A percentile compares a stretch with the other conserved stretches of the same genome.
Evolutionary conservation across 2,329 filamentous ascomycete species (phyloP).

Genomic region (Fusarium sp.): DNA sequence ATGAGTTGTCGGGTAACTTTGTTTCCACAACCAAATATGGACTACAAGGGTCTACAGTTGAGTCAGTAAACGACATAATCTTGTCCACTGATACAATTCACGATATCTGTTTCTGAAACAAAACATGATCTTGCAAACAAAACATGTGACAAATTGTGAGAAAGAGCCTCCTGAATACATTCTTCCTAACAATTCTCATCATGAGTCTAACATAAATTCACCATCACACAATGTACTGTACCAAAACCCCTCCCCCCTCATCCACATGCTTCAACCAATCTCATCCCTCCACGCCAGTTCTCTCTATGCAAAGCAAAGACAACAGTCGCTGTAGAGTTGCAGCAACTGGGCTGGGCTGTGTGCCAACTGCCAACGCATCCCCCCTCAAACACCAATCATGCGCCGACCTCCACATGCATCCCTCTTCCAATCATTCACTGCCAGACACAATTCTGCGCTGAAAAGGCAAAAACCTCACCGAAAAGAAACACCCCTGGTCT

Average conservation of each 20-base stretch:
- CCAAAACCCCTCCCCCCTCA: slow-evolving; percentile 23
- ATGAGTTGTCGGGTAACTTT: slow-evolving; percentile 14
- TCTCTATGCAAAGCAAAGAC: slow-evolving; percentile 43
- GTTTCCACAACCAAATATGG: not conserved
- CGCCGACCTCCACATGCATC: slow-evolving; percentile 39
- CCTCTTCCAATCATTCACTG: slow-evolving; percentile 42
- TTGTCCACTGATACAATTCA: slow-evolving; percentile 5
- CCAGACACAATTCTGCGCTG: slow-evolving; percentile 34
- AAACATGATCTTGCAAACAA: slow-evolving; percentile 4
- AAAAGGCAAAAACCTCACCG: slow-evolving; percentile 22
- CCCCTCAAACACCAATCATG: slow-evolving; percentile 48
- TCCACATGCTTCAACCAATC: slow-evolving; percentile 35
- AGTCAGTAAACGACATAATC: not conserved
- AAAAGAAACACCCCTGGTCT: slow-evolving; percentile 16
- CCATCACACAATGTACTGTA: slow-evolving; percentile 3
- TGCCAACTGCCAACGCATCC: slow-evolving; percentile 46
- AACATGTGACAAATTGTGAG: slow-evolving; percentile 5
- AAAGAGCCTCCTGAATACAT: slow-evolving; percentile 17
- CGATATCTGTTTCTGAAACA: slow-evolving; percentile 15
- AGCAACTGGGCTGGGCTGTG: slow-evolving; percentile 30
- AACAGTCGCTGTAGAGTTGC: slow-evolving; percentile 38
- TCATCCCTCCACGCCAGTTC: slow-evolving; percentile 40
- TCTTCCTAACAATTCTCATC: slow-evolving; percentile 32
- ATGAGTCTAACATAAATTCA: slow-evolving; percentile 15
- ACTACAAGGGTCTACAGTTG: slow-evolving; percentile 6